phyloP scores from a whole-genome alignment of 805 yeast species.

The Teunomyces atbi region DNA sequence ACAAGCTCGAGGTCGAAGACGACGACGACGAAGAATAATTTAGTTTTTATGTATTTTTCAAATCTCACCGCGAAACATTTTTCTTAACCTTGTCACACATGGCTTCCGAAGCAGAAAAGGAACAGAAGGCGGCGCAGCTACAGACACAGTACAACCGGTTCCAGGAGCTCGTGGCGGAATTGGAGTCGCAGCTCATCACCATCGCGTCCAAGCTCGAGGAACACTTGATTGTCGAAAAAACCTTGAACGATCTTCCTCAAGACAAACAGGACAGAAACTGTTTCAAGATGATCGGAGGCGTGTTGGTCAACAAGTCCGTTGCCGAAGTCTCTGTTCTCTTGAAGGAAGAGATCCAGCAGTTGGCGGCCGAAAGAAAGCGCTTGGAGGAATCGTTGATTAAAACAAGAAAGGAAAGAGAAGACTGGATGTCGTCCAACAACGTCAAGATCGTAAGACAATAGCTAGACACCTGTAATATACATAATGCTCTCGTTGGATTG shows the following conservation, averaged over 20 bases:
- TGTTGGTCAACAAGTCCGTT: constrained; percentile 77
- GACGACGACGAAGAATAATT: constrained; percentile 29
- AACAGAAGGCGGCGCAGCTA: constrained; percentile 38
- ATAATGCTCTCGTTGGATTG: too few species aligned
- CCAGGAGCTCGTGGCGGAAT: constrained; percentile 38
- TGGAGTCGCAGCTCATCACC: constrained; percentile 37
- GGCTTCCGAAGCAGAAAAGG: constrained; percentile 10
- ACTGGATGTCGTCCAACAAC: constrained; percentile 41
- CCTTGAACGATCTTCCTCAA: constrained; percentile 34
- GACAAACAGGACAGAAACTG: constrained; percentile 58
- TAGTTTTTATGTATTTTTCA: background rate
- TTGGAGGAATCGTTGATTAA: constrained; percentile 26
- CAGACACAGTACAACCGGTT: constrained; percentile 41
- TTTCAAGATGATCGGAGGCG: constrained; percentile 93
- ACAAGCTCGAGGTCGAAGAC: constrained; percentile 34
- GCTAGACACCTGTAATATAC: background rate
- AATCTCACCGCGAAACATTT: background rate
- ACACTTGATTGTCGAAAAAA: constrained; percentile 41
- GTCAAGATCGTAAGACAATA: constrained; percentile 39
- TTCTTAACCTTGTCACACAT: background rate
- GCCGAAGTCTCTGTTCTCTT: constrained; percentile 70
- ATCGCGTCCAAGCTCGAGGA: constrained; percentile 39
- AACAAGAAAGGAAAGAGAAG: constrained; percentile 33
- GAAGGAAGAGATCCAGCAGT: constrained; percentile 45
- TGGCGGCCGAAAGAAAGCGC: constrained; percentile 20